Percentiles rank a stretch among this genome's conserved stretches.
phyloP scores from a whole-genome alignment of 176 grass and related monocot species.

The Bonia amplexicaulis region DNA sequence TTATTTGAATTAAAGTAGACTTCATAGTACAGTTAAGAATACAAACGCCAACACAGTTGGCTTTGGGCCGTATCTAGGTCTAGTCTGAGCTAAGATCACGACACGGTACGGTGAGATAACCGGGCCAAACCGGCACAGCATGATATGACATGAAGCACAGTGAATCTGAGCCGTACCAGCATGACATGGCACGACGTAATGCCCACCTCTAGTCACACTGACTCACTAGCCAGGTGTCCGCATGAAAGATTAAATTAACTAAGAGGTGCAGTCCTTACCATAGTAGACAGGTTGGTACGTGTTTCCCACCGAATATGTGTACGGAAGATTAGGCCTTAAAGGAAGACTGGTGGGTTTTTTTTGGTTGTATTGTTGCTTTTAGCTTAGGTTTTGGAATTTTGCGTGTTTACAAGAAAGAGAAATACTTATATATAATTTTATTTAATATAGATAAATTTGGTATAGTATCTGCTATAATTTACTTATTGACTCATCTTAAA shows the following conservation, averaged over 20 bases:
- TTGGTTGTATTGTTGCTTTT: no score
- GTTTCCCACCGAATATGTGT: slow-evolving; percentile 27
- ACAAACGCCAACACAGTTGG: accelerated
- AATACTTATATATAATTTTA: no score
- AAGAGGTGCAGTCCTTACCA: neutral
- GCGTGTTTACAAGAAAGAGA: accelerated
- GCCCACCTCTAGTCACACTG: neutral
- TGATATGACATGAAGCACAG: no score
- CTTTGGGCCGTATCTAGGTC: accelerated
- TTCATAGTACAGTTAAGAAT: no score
- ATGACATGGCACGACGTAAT: no score
- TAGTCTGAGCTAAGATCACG: accelerated
- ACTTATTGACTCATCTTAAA: no score
- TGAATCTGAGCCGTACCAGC: accelerated
- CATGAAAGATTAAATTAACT: neutral
- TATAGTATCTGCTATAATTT: no score
- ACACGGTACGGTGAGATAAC: accelerated
- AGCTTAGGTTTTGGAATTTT: no score
- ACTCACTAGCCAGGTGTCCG: neutral
- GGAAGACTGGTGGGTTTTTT: neutral
- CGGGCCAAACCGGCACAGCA: accelerated
- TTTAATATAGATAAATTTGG: no score
- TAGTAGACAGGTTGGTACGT: slow-evolving; percentile 18
- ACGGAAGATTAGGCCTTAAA: neutral
- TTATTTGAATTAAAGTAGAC: no score